Evolutionary conservation across 345 rosid species (phyloP).

Genomic region (Arabidopsis suecica): DNA sequence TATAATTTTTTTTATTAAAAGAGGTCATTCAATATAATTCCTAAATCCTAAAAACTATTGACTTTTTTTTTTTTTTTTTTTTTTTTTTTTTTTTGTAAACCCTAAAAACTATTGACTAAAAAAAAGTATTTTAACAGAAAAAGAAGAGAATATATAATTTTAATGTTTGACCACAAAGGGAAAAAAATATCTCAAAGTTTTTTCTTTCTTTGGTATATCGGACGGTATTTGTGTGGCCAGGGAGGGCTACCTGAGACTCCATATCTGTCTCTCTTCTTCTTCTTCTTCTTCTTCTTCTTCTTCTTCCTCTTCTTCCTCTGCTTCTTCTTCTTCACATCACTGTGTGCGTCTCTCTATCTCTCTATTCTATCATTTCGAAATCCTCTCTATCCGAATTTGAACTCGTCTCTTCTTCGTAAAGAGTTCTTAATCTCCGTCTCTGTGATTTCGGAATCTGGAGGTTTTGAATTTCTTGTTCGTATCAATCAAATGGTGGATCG

Average conservation of each 20-base stretch:
- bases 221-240: constrained; percentile 48
- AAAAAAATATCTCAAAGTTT: neutral
- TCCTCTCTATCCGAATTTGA: constrained; percentile 43
- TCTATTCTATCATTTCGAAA: constrained; percentile 68
- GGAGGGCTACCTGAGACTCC: constrained; percentile 37
- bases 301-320: constrained; percentile 34
- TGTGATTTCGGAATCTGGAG: constrained; percentile 44
- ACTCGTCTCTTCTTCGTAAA: constrained; percentile 1
- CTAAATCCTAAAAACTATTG: neutral
- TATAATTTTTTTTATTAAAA: neutral
- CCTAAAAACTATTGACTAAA: neutral
- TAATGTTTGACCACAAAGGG: neutral
- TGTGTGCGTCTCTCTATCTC: constrained; percentile 43
- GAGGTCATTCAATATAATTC: neutral
- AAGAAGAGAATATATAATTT: neutral
- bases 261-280: constrained; percentile 44
- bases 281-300: constrained; percentile 37
- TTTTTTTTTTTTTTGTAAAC: too few species aligned
- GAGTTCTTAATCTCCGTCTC: constrained; percentile 6
- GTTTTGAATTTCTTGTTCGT: constrained; percentile 22
- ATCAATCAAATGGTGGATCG: constrained; percentile 48
- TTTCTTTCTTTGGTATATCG: constrained; percentile 10
- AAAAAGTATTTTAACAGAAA: neutral
- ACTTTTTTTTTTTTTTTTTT: too few species aligned
- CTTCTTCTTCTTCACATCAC: constrained; percentile 39